Percentiles rank a stretch among this genome's conserved stretches.
These are phyloP conservation scores for Penicillium steckii DNA, from an alignment of 495 filamentous ascomycete genomes.

Conservation along the genomic window DNA sequence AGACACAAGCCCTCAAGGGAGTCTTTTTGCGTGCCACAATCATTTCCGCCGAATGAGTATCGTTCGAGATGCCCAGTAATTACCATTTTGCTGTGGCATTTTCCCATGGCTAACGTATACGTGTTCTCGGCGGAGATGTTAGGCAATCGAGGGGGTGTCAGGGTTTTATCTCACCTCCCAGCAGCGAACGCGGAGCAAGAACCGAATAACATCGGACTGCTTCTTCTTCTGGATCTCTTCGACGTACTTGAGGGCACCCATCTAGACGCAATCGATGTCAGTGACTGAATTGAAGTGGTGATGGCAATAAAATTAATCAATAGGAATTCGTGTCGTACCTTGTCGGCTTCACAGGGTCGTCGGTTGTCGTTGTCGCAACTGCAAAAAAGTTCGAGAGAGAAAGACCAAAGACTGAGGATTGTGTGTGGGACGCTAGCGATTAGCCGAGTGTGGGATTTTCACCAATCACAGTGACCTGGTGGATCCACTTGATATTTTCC, in stretches of 20 bases:
- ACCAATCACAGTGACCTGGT: slow-evolving; percentile 13
- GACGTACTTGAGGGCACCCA: slow-evolving; percentile 98
- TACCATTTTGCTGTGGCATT: slow-evolving; percentile 33
- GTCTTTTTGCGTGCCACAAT: slow-evolving; percentile 44
- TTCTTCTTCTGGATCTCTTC: slow-evolving; percentile 99
- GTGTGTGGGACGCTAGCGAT: slow-evolving; percentile 51
- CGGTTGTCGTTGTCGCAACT: slow-evolving; percentile 49
- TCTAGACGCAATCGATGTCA: slow-evolving; percentile 40
- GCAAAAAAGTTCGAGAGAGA: slow-evolving; percentile 40
- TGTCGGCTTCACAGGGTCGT: slow-evolving; percentile 50
- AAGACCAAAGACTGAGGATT: slow-evolving; percentile 35
- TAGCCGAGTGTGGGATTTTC: slow-evolving; percentile 38
- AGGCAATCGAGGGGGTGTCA: slow-evolving; percentile 47
- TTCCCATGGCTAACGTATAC: slow-evolving; percentile 44
- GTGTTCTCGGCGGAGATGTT: slow-evolving; percentile 48
- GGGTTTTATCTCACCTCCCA: slow-evolving; percentile 89
- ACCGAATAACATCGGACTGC: slow-evolving; percentile 98
- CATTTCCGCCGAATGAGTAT: slow-evolving; percentile 42
- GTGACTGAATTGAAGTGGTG: slow-evolving; percentile 6
- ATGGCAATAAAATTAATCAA: not conserved
- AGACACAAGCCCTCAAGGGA: slow-evolving; percentile 45
- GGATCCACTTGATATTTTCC: not conserved
- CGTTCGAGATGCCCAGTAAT: slow-evolving; percentile 37
- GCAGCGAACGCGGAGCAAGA: slow-evolving; percentile 99
- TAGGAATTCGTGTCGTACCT: slow-evolving; percentile 36